A percentile compares a stretch with the other conserved stretches of the same genome.
Conservation (phyloP, 164 flowering plant species). For the grape (Vitis vinifera) region ASM3070453v1 NC_081813.1:4864001-4864500, state of each 20-base stretch:
- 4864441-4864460: neutral
- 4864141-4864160: neutral
- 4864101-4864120: neutral
- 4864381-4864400: constrained; percentile 99
- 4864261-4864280: neutral
- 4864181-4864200: constrained; percentile 96
- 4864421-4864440: constrained; percentile 10
- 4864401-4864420: constrained; percentile 89
- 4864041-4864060: constrained; percentile 61
- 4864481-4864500: neutral
- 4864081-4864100: neutral
- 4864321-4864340: constrained; percentile 59
- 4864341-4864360: constrained; percentile 67
- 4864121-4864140: neutral
- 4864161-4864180: constrained; percentile 86
- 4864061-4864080: constrained; percentile 1
- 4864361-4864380: constrained; percentile 94
- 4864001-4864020: constrained; percentile 79
- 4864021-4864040: constrained; percentile 78
- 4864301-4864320: neutral
- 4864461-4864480: neutral
- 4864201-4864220: constrained; percentile 88
- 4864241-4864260: neutral
- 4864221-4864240: constrained; percentile 20
- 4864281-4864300: neutral